Evolutionary conservation across 2,329 filamentous ascomycete species (phyloP), one percentile per base, ranked within the genome.

Genomic region (Byssoonygena ceratinophila): DNA sequence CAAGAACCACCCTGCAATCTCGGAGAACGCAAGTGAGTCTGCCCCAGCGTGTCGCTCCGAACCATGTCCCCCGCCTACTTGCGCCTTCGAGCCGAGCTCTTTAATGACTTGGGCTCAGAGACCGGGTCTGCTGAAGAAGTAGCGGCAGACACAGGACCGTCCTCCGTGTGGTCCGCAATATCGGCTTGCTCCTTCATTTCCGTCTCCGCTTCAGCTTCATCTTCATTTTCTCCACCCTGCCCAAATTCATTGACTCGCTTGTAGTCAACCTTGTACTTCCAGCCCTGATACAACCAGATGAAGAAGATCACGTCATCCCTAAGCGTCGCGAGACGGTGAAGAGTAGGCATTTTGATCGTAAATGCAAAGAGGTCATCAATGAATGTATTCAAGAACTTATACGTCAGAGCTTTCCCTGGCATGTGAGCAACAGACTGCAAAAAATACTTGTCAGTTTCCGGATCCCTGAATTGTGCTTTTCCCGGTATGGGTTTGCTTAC

Each of bases 281-380:
- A 98, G 56, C 84, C 81, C 73, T 98, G 92, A 71, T 98, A 98
- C 3, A 98, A 62, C 72, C 96, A 98, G 54, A 98, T 78, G 67
- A 98, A 98, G 77, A 98, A 98, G 66, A 98, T 97, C 59, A 98
- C 77, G 64, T 98, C 92, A 67, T 98, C 92, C 55, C 92, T 79
- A 58, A 98, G 78, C 0, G 92, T 97, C 0, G 92, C 89, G 47
- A 98, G 76, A 14, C 92, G 82, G 70, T 98, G 92, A 48, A 98
- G 76, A 57, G 90, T 81, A 0, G 92, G 92, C 92, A 98, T 98
- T 74, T 97, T 97, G 75, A 98, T 96, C 36, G 92, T 98, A 64
- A 97, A 98, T 1, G 92, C 92, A 65, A 98, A 98, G 29, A 98
- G 76, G 66, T 98, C 92, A 70, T 98, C 92, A 67, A 98, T 97